Evolutionary conservation across 352 stramenopile species (phyloP).

Genomic region (Plasmopara viticola): DNA sequence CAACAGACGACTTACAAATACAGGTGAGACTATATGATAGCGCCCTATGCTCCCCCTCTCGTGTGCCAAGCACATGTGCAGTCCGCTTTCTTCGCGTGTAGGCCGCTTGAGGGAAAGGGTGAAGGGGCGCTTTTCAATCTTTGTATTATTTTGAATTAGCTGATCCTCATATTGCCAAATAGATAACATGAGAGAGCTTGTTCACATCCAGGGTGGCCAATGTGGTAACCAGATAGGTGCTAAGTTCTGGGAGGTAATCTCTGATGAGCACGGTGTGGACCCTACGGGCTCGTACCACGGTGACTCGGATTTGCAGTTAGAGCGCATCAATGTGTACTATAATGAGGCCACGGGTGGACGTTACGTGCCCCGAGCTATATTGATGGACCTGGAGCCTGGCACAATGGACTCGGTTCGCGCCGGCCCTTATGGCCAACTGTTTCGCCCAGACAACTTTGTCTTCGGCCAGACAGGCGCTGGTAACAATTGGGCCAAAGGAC

Average conservation of each 20-base stretch:
- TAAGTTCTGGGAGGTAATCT: slow-evolving; percentile 98
- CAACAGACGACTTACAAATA: slow-evolving; percentile 24
- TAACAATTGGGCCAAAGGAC: slow-evolving; percentile 99
- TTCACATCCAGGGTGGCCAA: slow-evolving; percentile 98
- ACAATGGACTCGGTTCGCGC: slow-evolving; percentile 98
- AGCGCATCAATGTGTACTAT: slow-evolving; percentile 99
- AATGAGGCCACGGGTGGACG: slow-evolving; percentile 96
- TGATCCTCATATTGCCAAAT: slow-evolving; percentile 7
- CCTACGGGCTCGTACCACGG: slow-evolving; percentile 90
- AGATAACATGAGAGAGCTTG: slow-evolving; percentile 91
- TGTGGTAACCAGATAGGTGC: slow-evolving; percentile 98
- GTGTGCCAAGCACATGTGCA: background rate
- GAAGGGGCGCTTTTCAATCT: slow-evolving; percentile 14
- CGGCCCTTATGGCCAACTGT: slow-evolving; percentile 95
- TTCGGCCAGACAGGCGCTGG: slow-evolving; percentile 97
- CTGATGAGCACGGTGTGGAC: slow-evolving; percentile 94
- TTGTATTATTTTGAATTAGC: slow-evolving; percentile 6
- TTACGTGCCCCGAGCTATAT: slow-evolving; percentile 96
- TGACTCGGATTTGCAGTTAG: slow-evolving; percentile 95
- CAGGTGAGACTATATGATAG: slow-evolving; percentile 28
- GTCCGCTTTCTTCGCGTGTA: background rate
- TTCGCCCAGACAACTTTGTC: slow-evolving; percentile 99
- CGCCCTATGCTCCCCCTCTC: background rate
- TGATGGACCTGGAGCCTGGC: slow-evolving; percentile 98
- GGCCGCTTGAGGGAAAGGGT: slow-evolving; percentile 8